Conservation (phyloP, 2,329 filamentous ascomycete genomes). For the Cordyceps farinosa region DNA sequence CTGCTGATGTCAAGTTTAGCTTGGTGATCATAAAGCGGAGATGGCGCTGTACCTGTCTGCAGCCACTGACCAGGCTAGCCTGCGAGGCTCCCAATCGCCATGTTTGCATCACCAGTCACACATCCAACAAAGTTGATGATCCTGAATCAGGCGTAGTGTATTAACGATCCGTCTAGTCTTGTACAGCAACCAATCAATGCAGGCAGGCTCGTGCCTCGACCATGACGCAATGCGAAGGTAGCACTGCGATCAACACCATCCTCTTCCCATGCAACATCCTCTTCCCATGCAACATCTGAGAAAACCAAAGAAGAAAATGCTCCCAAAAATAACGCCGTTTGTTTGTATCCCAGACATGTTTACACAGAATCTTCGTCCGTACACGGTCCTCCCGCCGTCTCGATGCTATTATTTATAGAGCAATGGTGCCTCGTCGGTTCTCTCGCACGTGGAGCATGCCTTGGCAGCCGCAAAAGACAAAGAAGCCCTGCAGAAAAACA, state of each 20-base stretch:
- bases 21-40: background rate
- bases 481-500: slow-evolving; percentile 61
- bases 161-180: slow-evolving; percentile 5
- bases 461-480: slow-evolving; percentile 88
- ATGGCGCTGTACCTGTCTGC: background rate
- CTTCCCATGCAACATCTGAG: background rate
- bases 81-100: background rate
- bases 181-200: background rate
- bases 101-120: background rate
- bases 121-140: background rate
- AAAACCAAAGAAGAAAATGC: slow-evolving; percentile 6
- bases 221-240: background rate
- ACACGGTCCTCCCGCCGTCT: background rate
- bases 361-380: background rate
- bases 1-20: background rate
- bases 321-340: slow-evolving; percentile 12
- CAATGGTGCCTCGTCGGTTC: slow-evolving; percentile 78
- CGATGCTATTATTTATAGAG: slow-evolving; percentile 50
- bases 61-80: background rate
- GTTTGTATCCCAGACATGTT: background rate
- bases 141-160: background rate
- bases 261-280: background rate
- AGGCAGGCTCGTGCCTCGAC: background rate
- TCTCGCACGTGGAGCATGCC: slow-evolving; percentile 81
- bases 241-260: background rate